Conservation (phyloP, 2,329 filamentous ascomycete genomes). For the Penicillium brevicompactum region DNA sequence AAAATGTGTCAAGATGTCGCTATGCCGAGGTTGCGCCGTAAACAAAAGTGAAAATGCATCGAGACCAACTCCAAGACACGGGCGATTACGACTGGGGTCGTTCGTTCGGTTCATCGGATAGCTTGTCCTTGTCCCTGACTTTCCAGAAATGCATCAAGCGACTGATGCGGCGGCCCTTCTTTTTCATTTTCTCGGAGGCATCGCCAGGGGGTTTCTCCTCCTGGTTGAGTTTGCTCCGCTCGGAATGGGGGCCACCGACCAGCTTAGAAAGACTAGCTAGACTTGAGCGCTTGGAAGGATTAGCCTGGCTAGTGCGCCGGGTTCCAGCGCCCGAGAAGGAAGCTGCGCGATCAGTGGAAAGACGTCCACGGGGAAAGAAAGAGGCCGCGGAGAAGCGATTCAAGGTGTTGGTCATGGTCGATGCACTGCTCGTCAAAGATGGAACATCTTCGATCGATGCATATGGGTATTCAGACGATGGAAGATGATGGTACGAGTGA, state of each 20-base stretch:
- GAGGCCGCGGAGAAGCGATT: slow-evolving; percentile 46
- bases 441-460: slow-evolving; percentile 53
- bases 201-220: slow-evolving; percentile 48
- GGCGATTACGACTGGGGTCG: slow-evolving; percentile 22
- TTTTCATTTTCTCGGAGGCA: slow-evolving; percentile 42
- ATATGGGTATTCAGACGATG: slow-evolving; percentile 42
- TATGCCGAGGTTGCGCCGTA: slow-evolving; percentile 31
- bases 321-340: slow-evolving; percentile 46
- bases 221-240: slow-evolving; percentile 48
- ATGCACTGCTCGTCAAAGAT: slow-evolving; percentile 53
- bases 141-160: slow-evolving; percentile 54
- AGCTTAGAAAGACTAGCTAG: slow-evolving; percentile 52
- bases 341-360: slow-evolving; percentile 47
- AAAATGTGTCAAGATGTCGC: slow-evolving; percentile 25
- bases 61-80: slow-evolving; percentile 14
- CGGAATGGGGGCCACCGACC: slow-evolving; percentile 46
- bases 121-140: slow-evolving; percentile 48
- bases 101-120: slow-evolving; percentile 24
- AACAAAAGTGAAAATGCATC: slow-evolving; percentile 25
- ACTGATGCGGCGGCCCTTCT: slow-evolving; percentile 49
- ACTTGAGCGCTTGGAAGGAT: slow-evolving; percentile 49
- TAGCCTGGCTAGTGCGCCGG: slow-evolving; percentile 42
- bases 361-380: slow-evolving; percentile 43
- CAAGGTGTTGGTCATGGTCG: slow-evolving; percentile 47
- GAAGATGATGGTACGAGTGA: slow-evolving; percentile 38